Evolutionary conservation across 108 stramenopile species (phyloP).

Genomic region (Epipyxis sp.): DNA sequence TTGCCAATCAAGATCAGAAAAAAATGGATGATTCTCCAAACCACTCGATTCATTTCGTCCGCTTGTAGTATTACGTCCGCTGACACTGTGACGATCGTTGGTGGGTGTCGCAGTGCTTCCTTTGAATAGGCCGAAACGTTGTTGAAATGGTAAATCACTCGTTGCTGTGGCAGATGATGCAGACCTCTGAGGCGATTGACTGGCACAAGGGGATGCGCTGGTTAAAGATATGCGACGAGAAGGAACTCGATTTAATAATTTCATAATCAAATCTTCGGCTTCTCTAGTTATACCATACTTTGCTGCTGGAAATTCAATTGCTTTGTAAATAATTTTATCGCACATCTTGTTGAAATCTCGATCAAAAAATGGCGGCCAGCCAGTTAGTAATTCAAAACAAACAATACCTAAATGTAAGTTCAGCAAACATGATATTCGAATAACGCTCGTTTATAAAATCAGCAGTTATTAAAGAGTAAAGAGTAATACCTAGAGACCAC

Average conservation of each 20-base stretch:
- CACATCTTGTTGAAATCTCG: constrained; percentile 20
- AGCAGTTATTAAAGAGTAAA: not conserved
- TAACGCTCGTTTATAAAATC: no score
- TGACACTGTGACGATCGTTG: not conserved
- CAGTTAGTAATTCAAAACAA: constrained; percentile 19
- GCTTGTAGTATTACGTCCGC: not conserved
- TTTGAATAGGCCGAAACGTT: not conserved
- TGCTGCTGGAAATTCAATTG: not conserved
- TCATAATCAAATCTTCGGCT: not conserved
- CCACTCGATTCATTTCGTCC: not conserved
- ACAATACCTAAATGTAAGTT: constrained; percentile 30
- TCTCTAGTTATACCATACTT: not conserved
- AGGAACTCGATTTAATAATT: not conserved
- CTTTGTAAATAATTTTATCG: constrained; percentile 4
- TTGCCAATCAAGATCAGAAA: not conserved
- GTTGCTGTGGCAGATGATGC: no score
- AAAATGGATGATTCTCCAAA: constrained; percentile 20
- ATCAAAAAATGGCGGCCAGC: constrained; percentile 27
- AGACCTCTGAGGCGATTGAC: not conserved
- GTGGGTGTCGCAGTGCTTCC: not conserved
- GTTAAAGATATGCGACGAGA: not conserved
- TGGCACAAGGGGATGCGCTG: not conserved
- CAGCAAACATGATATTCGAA: no score
- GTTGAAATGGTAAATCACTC: not conserved
- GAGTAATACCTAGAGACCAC: constrained; percentile 22